phyloP scores from a whole-genome alignment of 805 yeast genomes.

The Candida patagonica region DNA sequence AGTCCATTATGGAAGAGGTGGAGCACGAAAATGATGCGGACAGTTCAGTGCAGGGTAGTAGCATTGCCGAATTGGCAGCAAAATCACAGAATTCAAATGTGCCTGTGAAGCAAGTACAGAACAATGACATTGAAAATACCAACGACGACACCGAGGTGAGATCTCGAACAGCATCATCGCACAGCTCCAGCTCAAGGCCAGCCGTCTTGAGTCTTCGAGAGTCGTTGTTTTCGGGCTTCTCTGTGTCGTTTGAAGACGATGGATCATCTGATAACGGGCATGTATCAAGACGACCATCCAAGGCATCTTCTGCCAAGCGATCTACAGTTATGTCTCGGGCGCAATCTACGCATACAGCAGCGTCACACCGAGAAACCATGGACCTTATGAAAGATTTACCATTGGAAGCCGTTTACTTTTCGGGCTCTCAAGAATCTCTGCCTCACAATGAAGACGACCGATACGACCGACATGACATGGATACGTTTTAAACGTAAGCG shows the following conservation, averaged over 20 bases:
- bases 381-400: background rate
- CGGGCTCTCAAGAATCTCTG: background rate
- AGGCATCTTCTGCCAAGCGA: background rate
- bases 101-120: background rate
- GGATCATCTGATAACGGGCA: background rate
- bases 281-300: background rate
- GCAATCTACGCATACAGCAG: background rate
- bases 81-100: background rate
- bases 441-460: no score
- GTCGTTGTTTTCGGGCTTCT: slow-evolving; percentile 13
- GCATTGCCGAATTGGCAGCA: no score
- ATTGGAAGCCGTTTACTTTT: background rate
- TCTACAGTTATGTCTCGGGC: background rate
- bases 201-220: no score
- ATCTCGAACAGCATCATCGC: background rate
- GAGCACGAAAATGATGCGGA: slow-evolving; percentile 6
- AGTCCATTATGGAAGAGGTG: slow-evolving; percentile 20
- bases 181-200: slow-evolving; percentile 1
- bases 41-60: background rate
- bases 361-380: slow-evolving; percentile 3
- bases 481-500: no score
- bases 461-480: no score
- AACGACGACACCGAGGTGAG: background rate
- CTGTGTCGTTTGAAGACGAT: slow-evolving; percentile 13
- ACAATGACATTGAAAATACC: background rate